Conservation (phyloP, 192 early-diverging fungal genomes). For the Linnemannia hyalina region DNA sequence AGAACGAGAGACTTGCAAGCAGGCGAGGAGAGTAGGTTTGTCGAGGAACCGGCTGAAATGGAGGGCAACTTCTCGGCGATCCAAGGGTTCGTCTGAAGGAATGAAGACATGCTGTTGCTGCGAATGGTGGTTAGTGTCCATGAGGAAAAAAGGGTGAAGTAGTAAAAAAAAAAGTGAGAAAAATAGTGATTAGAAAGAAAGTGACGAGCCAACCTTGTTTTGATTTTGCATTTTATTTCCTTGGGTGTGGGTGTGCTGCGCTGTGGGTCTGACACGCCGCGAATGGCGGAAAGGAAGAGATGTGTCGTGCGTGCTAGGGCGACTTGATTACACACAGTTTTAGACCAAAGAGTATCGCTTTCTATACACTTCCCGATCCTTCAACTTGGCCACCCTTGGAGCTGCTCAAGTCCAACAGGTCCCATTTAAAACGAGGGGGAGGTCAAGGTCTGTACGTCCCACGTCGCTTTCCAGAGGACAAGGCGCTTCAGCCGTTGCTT, state of each 20-base stretch:
- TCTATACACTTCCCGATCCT: neutral
- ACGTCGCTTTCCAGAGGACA: neutral
- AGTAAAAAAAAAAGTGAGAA: neutral
- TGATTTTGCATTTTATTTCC: neutral
- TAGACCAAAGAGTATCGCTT: neutral
- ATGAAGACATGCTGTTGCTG: neutral
- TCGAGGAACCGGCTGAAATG: neutral
- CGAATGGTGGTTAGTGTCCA: neutral
- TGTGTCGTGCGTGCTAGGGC: neutral
- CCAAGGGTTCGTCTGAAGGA: neutral
- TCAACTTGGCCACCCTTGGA: neutral
- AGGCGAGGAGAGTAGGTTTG: neutral
- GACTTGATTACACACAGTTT: neutral
- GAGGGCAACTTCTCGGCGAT: neutral
- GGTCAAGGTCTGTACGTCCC: neutral
- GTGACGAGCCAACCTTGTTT: no score
- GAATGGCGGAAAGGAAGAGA: neutral
- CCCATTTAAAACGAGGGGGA: neutral
- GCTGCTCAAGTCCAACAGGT: neutral
- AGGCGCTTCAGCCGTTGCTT: neutral
- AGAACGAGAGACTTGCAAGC: slow-evolving; percentile 9
- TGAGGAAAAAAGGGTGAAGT: neutral
- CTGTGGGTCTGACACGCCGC: neutral
- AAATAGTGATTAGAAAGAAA: neutral
- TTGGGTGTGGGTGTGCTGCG: no score